Base-by-base conservation (phyloP, 2,329 filamentous ascomycete species). In the Lachnellula hyalina region DNA sequence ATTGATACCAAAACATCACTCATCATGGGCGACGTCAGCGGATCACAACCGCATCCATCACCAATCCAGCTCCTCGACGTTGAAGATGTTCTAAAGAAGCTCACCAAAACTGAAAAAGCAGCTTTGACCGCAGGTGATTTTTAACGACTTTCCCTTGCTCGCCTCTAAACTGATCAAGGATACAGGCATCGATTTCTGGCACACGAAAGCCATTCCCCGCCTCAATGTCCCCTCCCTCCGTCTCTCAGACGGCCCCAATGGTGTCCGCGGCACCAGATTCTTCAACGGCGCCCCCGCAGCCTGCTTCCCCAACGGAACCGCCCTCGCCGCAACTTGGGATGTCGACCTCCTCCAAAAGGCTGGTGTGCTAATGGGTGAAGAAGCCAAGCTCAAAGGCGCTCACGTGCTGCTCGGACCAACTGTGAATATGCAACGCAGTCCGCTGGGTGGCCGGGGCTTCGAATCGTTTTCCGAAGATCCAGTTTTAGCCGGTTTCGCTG, bases 391-490 rank as follows among this genome's bases (percentile, higher is more conserved):
- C 51, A 91, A 91, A 70, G 85, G 84, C 50, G 79, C 86, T 7
- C 85, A 90, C 63, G 79, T 88, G 9, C 80, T 87, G 60, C 75
- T 91, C 5, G 87, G 86, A 0, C 88, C 88, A 0, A 79, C 76
- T 0, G 72, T 78, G n/a, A 77, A 72, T 62, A 76, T 77, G 25
- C 73, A 76, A 38, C 70, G 75, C 3, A 70, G 71, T 5, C 76
- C 75, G 0, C 69, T 78, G 0, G 74, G 75, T 11, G 76, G 75
- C 2, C 71, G 76, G 19, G 74, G 73, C 46, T 77, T 77, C 54
- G 76, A 78, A 58, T 73, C 71, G 15, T 77, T 75, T 55, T 74
- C 72, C 12, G 74, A 78, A 56, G 76, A 78, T 53, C 76, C 75
- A 5, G 67, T 73, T 45, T 68, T 78, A 11, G 66, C 73, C 1